Evolutionary conservation across 768 basidiomycete species (phyloP).

Genomic region (Rhizopogon salebrosus): DNA sequence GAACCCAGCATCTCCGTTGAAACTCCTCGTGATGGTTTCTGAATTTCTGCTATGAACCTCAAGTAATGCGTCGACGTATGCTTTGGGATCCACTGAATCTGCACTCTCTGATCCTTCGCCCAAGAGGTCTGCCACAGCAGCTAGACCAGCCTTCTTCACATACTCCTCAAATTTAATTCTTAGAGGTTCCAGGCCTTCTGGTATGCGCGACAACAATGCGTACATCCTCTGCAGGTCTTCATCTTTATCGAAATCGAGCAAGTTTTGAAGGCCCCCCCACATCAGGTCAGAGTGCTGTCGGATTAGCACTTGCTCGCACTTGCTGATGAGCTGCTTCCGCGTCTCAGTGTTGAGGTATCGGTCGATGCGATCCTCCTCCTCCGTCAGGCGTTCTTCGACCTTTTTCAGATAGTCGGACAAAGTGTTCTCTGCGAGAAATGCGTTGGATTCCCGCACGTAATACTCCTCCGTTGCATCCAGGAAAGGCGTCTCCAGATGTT

Average conservation of each 20-base stretch:
- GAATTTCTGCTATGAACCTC: constrained; percentile 90
- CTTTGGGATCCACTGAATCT: constrained; percentile 79
- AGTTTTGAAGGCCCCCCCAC: constrained; percentile 88
- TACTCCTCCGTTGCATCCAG: constrained; percentile 84
- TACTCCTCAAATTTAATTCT: constrained; percentile 92
- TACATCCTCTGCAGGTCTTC: constrained; percentile 97
- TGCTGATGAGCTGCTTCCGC: constrained; percentile 74
- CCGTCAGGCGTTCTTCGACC: constrained; percentile 85
- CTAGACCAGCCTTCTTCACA: constrained; percentile 84
- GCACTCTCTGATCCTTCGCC: constrained; percentile 48
- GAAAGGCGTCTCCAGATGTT: constrained; percentile 87
- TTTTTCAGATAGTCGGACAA: constrained; percentile 94
- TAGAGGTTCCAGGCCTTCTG: constrained; percentile 85
- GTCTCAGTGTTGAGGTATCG: constrained; percentile 89
- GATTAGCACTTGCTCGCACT: constrained; percentile 88
- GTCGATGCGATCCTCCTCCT: constrained; percentile 95
- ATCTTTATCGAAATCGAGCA: constrained; percentile 90
- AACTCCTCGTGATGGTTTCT: constrained; percentile 81
- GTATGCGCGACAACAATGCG: constrained; percentile 80
- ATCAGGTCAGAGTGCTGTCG: constrained; percentile 77
- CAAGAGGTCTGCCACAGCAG: constrained; percentile 68
- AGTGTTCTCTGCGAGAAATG: constrained; percentile 82
- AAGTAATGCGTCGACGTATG: constrained; percentile 87
- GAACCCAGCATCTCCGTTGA: constrained; percentile 89
- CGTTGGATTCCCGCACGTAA: constrained; percentile 87